Evolutionary conservation across 148 eudicot species (phyloP).

Genomic region (Polygonum aviculare): DNA sequence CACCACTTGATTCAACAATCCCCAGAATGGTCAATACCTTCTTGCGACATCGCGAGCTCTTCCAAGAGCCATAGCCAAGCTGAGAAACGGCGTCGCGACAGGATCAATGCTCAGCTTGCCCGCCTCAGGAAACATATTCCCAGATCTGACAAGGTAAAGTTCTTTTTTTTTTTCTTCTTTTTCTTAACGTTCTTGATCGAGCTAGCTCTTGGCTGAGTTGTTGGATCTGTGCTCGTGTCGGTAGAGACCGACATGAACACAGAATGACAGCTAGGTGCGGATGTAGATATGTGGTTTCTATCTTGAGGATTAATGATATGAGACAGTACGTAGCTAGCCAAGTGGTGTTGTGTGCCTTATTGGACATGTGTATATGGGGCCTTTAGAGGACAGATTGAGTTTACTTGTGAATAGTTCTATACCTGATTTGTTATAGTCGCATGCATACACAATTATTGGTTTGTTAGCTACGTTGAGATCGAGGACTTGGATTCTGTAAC

Average conservation of each 20-base stretch:
- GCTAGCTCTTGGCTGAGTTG: not conserved
- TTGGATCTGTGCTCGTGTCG: not conserved
- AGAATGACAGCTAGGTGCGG: not conserved
- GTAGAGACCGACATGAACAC: not conserved
- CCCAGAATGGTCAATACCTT: not conserved
- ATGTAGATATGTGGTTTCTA: not conserved
- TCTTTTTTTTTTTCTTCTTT: not conserved
- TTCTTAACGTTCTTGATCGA: not conserved
- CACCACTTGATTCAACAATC: not conserved
- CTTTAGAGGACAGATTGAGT: not conserved
- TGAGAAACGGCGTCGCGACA: constrained; percentile 84
- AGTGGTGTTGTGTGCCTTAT: not conserved
- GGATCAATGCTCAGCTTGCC: constrained; percentile 84
- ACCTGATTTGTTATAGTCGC: not conserved
- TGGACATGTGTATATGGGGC: not conserved
- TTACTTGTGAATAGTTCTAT: not conserved
- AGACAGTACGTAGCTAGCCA: not conserved
- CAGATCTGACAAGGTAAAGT: constrained; percentile 69
- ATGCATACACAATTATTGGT: not conserved
- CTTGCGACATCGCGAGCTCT: not conserved
- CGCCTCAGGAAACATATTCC: constrained; percentile 77
- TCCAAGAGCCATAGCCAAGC: constrained; percentile 78
- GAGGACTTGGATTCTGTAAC: too few species aligned
- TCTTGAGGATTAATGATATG: not conserved
- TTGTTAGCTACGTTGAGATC: not conserved